Evolutionary conservation across 179 eudicot genomes (phyloP), one percentile per base, ranked within the genome.

Genomic region (Camellia oleifera): DNA sequence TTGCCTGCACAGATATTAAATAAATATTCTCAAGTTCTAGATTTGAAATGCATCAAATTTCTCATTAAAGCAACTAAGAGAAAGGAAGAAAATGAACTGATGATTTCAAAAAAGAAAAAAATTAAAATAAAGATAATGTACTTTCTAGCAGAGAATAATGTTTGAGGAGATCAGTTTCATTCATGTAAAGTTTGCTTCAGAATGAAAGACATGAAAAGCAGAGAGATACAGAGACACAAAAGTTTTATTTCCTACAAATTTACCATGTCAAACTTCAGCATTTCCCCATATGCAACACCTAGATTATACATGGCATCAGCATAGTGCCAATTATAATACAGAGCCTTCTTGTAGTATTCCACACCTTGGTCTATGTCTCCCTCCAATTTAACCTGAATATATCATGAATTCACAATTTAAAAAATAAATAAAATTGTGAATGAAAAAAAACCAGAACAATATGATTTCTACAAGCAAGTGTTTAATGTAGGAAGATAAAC

Each of bases 281-380:
- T 91, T 90, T 97, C 99, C 77, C 99, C 99, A 91, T 97, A 97
- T 32, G 99, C 99, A 85, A 97, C 99, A 32, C 99, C 99, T 64
- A 97, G 92, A 86, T 97, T 97, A 80, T 97, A 97, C 99, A 97
- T 97, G 73, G 99, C 99, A 93, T 97, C 99, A 65, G 99, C 99
- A 88, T 97, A 97, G 83, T 92, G 99, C 99, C 99, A 97, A 82
- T 97, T 97, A 82, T 97, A 97, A 79, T 86, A 94, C 62, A 97
- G 81, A 70, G 99, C 99, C 84, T 90, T 94, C 85, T 94, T 94
- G 82, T 97, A 97, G 82, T 90, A 94, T 69, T 91, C 90, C 77
- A 97, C 97, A 75, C 99, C 99, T 84, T 94, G 97, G 81, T 89
- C 84, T 71, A 97, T 89, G 82, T 94, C 97, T 76, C 98, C 99